These are phyloP conservation scores for Bocquillonia castaneifolia DNA, from an alignment of 441 rosid genomes.

Conservation along the genomic window DNA sequence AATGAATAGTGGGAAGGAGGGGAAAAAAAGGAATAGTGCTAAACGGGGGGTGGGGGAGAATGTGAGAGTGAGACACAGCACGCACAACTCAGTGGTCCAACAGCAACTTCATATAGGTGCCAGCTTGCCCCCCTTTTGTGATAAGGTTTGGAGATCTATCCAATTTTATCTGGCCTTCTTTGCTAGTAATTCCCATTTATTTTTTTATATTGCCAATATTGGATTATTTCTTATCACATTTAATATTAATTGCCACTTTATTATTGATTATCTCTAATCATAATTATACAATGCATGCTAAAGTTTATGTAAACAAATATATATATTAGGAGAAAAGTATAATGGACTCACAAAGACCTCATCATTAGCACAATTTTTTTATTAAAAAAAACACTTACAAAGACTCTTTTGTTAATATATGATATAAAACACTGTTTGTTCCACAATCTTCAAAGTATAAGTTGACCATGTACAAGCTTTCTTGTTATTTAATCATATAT, in stretches of 20 bases:
- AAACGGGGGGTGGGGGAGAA: slow-evolving; percentile 1
- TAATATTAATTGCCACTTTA: not conserved
- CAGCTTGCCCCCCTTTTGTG: slow-evolving; percentile 16
- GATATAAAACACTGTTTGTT: slow-evolving; percentile 4
- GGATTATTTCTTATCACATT: not conserved
- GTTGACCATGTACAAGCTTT: slow-evolving; percentile 21
- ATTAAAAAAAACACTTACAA: not conserved
- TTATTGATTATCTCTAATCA: not conserved
- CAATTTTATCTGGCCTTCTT: slow-evolving; percentile 12
- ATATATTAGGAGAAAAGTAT: not conserved
- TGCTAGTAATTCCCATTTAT: not conserved
- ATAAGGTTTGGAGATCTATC: slow-evolving; percentile 16
- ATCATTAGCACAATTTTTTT: not conserved
- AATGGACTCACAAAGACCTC: slow-evolving; percentile 12
- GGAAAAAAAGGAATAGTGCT: not conserved
- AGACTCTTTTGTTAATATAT: slow-evolving; percentile 6
- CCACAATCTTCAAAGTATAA: slow-evolving; percentile 11
- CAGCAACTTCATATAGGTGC: slow-evolving; percentile 9
- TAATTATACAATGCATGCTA: slow-evolving; percentile 9
- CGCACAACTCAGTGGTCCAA: slow-evolving; percentile 13
- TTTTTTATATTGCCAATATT: not conserved
- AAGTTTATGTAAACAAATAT: not conserved
- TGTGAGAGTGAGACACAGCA: slow-evolving; percentile 6
- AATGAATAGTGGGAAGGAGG: not conserved
- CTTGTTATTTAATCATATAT: slow-evolving; percentile 6